Conservation (phyloP, 176 grass and related monocot genomes). For the Dactylis glomerata region DNA sequence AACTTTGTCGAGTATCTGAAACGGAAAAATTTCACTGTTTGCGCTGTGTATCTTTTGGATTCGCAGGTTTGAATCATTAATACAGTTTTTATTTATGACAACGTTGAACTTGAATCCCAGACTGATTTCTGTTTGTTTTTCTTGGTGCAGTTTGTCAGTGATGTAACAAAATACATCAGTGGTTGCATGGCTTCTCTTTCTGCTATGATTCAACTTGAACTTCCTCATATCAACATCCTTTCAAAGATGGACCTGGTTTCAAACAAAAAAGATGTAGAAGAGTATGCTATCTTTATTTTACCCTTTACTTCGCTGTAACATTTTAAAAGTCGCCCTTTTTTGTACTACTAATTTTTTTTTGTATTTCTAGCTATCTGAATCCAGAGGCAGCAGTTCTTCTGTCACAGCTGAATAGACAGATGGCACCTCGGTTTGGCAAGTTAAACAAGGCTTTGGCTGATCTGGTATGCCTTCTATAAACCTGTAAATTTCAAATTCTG, state of each 20-base stretch:
- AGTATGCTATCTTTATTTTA: constrained; percentile 46
- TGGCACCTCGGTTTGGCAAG: constrained; percentile 85
- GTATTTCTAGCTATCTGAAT: constrained; percentile 68
- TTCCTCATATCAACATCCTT: constrained; percentile 97
- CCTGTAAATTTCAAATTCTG: not conserved
- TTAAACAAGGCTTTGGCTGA: constrained; percentile 80
- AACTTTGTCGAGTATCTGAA: constrained; percentile 92
- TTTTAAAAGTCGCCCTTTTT: not conserved
- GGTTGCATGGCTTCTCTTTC: constrained; percentile 97
- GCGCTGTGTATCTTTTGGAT: constrained; percentile 90
- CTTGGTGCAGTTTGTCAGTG: constrained; percentile 70
- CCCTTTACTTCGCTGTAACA: not conserved
- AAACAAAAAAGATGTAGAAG: constrained; percentile 88
- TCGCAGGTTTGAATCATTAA: constrained; percentile 68
- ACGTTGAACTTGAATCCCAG: not conserved
- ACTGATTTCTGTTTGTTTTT: constrained; percentile 29
- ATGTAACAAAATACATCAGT: constrained; percentile 97
- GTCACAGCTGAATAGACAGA: constrained; percentile 86
- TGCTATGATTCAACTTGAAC: constrained; percentile 98
- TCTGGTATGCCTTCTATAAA: constrained; percentile 49
- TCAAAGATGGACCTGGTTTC: constrained; percentile 92
- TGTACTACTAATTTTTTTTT: not conserved
- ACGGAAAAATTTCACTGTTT: constrained; percentile 82
- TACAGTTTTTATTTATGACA: not conserved
- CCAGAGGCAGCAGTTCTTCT: constrained; percentile 77